Evolutionary conservation across 73 alveolate genomes (phyloP), one percentile per base, ranked within the genome.

Genomic region (Paramecium primaurelia): DNA sequence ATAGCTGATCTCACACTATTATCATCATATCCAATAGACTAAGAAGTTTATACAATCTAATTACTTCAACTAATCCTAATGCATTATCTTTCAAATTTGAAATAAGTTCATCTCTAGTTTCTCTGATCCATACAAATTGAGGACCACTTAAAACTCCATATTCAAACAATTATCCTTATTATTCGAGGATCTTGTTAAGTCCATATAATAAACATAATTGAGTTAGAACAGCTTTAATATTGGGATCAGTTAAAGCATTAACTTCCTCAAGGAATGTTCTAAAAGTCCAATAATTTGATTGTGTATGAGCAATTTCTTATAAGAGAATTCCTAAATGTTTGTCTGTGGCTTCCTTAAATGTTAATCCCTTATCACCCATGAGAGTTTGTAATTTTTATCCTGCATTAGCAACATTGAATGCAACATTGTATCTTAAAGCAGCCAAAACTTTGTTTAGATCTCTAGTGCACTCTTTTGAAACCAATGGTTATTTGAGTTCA

Each of bases 191-290:
- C 44, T 89, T 89, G 9, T 89, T 47, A 11, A 89, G 58, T 2
- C 94, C 94, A 89, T 89, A 89, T 30, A 89, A 64, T 89, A 89
- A 71, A 14, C 92, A 68, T 26, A 89, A 54, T 71, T 89, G 36
- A 10, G 77, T 89, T 0, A 89, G 84, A 7, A 28, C 92, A 40
- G 71, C 36, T 16, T 71, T 89, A 20, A 89, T 85, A 22, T 40
- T 34, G 22, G 59, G 47, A 71, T 89, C 88, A 16, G 36, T 18
- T n/a, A 83, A 34, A 58, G 80, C 36, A 32, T 40, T 60, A 5
- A 71, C 26, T 34, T 71, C 84, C 18, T 89, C 94, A 20, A 89
- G 10, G 68, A 89, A 89, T 4, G 84, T 71, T 37, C 71, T 89
- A 2, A n/a, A 71, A 22, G 94, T 89, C 92, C 86, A 89, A 71